Base-by-base conservation (phyloP, 352 stramenopile species). In the Peronospora farinosa region DNA sequence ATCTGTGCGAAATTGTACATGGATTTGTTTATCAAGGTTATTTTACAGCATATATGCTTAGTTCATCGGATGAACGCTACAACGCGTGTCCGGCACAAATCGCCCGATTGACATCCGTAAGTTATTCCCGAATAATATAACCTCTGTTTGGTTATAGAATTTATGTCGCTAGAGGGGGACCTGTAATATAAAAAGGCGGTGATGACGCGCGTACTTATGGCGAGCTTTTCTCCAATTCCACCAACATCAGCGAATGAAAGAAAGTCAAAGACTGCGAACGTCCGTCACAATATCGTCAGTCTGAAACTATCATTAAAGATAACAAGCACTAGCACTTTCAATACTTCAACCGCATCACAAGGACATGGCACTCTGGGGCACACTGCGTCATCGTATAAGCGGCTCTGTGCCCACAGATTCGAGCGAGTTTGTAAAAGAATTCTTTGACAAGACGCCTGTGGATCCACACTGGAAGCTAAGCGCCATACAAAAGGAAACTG, bases 331-430 rank as follows among this genome's bases (percentile, higher is more conserved):
- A 37, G 23, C 40, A 23, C 7, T 37, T 39, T 15, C n/a, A n/a
- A n/a, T n/a, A n/a, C n/a, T n/a, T n/a, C 49, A 36, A 2, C 38
- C 35, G 35, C 57, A 53, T 15, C 53, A 12, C 36, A 50, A 51
- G 37, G 44, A 67, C 41, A 92, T 92, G 81, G 76, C 72, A 58
- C 72, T 92, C 37, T 92, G 81, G 81, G 81, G 79, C 32, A 90
- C 81, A 49, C 65, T 92, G 33, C 74, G 78, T 39, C 79, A 92
- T 51, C 69, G 73, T 41, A 85, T 92, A 40, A 71, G 81, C 57
- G 74, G 77, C 15, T 58, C 61, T 7, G 69, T 72, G 42, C 54
- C 67, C 33, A 74, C 72, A 5, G 78, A 90, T 58, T 86, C 82
- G 40, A 75, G 84, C 52, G 67, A 69, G 45, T 85, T 88, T 50